phyloP scores from a whole-genome alignment of 2,329 filamentous ascomycete genomes.

The Fusarium pseudoanthophilum region DNA sequence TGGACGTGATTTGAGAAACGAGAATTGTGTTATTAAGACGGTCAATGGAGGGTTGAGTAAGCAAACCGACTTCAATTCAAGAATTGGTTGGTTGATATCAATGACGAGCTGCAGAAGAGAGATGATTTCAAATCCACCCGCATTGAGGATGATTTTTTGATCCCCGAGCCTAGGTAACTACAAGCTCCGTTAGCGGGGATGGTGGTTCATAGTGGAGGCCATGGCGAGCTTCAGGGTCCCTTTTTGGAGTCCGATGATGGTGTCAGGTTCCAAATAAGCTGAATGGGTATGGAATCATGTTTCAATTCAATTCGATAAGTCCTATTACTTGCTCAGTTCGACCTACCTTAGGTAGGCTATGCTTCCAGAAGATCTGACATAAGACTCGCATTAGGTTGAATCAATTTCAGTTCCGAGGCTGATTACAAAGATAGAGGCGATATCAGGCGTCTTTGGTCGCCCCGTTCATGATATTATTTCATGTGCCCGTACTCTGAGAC shows the following conservation, averaged over 20 bases:
- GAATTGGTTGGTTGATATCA: conserved; percentile 19
- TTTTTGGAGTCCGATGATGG: background rate
- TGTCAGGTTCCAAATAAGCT: conserved; percentile 6
- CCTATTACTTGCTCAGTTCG: background rate
- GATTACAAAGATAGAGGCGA: conserved; percentile 4
- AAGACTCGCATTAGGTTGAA: background rate
- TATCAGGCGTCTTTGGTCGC: background rate
- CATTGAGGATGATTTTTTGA: conserved; percentile 33
- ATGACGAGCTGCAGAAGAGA: conserved; percentile 30
- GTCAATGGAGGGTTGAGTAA: conserved; percentile 36
- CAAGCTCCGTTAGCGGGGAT: conserved; percentile 27
- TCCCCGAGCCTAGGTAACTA: conserved; percentile 10
- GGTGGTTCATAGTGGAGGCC: background rate
- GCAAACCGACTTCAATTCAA: conserved; percentile 20
- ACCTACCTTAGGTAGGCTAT: background rate
- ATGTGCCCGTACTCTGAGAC: background rate
- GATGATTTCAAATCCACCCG: conserved; percentile 43
- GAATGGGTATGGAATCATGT: conserved; percentile 28
- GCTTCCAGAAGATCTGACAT: background rate
- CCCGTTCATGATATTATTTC: background rate
- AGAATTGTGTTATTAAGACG: conserved; percentile 18
- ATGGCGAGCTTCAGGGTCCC: conserved; percentile 10
- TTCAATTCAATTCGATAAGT: background rate
- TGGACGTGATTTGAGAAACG: conserved; percentile 1
- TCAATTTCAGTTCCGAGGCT: background rate